These are phyloP conservation scores for Gymnopus androsaceus DNA, from an alignment of 1,284 basidiomycete species.

Conservation along the genomic window DNA sequence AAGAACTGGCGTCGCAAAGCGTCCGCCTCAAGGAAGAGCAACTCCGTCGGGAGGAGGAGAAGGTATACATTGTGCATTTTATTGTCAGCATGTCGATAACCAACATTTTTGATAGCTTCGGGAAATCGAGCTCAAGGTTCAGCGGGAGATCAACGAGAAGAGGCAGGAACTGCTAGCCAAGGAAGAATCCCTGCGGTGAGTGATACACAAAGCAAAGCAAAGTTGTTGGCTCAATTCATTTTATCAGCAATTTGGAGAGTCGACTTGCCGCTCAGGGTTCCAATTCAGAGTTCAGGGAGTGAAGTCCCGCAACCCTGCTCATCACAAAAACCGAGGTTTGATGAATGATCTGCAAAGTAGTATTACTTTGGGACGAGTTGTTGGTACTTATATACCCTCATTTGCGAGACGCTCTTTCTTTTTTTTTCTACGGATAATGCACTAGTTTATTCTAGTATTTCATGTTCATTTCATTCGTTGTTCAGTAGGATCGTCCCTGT, in stretches of 20 bases:
- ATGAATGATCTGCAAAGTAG: background rate
- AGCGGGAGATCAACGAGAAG: conserved; percentile 99
- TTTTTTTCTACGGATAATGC: conserved; percentile 12
- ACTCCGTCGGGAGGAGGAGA: conserved; percentile 95
- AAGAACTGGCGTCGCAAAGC: conserved; percentile 95
- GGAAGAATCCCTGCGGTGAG: conserved; percentile 83
- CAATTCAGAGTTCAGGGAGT: conserved; percentile 63
- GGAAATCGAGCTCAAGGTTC: conserved; percentile 97
- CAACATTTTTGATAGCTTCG: conserved; percentile 62
- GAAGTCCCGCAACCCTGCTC: conserved; percentile 20
- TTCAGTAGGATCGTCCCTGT: background rate
- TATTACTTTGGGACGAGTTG: background rate
- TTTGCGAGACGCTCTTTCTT: conserved; percentile 17
- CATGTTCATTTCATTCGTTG: conserved; percentile 1
- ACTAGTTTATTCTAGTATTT: background rate
- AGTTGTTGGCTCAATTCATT: conserved; percentile 12
- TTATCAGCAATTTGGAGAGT: conserved; percentile 80
- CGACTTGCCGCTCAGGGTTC: conserved; percentile 85
- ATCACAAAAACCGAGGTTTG: conserved; percentile 6
- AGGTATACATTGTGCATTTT: conserved; percentile 44
- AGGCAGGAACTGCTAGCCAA: conserved; percentile 94
- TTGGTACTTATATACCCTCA: conserved; percentile 15
- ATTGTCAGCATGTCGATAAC: background rate
- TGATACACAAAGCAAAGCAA: no score
- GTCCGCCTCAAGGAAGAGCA: conserved; percentile 99